Percentiles rank a stretch among this genome's conserved stretches.
Evolutionary conservation across 108 stramenopile species (phyloP).

Genomic region (Fragilaria crotonensis): DNA sequence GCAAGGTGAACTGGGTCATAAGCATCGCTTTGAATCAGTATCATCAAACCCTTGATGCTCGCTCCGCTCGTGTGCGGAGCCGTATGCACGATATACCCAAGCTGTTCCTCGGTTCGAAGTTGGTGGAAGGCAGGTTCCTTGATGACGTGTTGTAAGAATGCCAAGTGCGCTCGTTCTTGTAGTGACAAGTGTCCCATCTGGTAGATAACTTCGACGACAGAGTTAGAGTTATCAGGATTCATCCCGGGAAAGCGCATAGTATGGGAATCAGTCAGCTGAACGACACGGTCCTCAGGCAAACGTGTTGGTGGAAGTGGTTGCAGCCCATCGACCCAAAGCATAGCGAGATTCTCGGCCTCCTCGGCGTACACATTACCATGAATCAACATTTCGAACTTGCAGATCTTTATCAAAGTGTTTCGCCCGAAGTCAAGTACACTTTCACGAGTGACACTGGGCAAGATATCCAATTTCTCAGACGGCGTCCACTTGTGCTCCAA

Average conservation of each 20-base stretch:
- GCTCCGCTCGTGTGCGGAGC: constrained; percentile 45
- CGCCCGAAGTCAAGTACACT: constrained; percentile 38
- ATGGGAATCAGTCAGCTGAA: constrained; percentile 26
- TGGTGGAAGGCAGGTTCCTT: constrained; percentile 80
- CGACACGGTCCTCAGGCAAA: constrained; percentile 31
- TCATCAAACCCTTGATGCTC: constrained; percentile 47
- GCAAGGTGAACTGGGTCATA: constrained; percentile 43
- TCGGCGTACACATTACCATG: constrained; percentile 60
- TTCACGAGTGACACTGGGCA: constrained; percentile 17
- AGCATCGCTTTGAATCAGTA: constrained; percentile 47
- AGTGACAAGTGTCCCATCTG: constrained; percentile 35
- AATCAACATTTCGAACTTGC: constrained; percentile 50
- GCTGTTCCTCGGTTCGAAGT: constrained; percentile 84
- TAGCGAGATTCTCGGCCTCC: constrained; percentile 37
- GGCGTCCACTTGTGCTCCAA: constrained; percentile 30
- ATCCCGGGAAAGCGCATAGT: constrained; percentile 35
- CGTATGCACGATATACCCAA: constrained; percentile 83
- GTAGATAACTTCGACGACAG: constrained; percentile 20
- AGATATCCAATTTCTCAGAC: constrained; percentile 33
- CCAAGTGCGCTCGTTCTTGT: constrained; percentile 29
- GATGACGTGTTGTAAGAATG: constrained; percentile 63
- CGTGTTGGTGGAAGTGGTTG: background rate
- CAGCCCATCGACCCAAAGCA: constrained; percentile 11
- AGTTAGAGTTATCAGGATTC: constrained; percentile 50
- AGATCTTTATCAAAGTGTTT: constrained; percentile 29